Base-by-base conservation (phyloP, 805 yeast genomes). In the Cyberlindnera japonica region DNA sequence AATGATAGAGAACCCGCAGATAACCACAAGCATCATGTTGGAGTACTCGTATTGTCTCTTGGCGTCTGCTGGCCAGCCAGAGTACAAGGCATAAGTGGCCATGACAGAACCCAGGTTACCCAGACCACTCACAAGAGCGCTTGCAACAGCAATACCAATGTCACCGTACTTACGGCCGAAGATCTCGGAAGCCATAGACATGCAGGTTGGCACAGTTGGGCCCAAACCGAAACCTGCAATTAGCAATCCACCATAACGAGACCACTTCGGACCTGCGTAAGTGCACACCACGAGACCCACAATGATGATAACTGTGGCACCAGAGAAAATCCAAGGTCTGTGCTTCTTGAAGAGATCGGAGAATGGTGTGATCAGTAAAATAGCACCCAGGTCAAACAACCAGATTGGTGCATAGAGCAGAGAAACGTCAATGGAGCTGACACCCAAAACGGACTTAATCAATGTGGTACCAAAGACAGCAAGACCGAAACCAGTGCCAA, bases 201-300 rank as follows among this genome's bases (percentile, higher is more conserved):
- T 87, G 53, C 81, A 73, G 27, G 83, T 86, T 20, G 96, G 95
- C 12, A 86, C 95, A 0, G 96, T 87, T 16, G 95, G 93, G 10
- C 96, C 96, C 36, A 87, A 70, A 1, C 96, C 96, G 50, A 81
- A 83, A 0, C 96, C 96, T 6, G 86, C 79, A 55, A 87, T 79
- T 45, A 87, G 68, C 38, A 87, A 68, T 1, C 96, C 96, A 7
- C 78, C 95, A 58, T 85, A 87, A 51, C 77, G 74, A 42, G 75
- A 71, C 96, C 96, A 87, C 20, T 78, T 64, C 4, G 79, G 81
- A 10, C 68, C 66, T 1, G 95, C 93, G 57, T 69, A 87, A 0
- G 95, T 86, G 14, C 84, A 78, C 22, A 86, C 87, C 35, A 83
- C 61, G 62, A 87, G 63, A 2, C 96, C 95, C 27, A 71, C 65